Evolutionary conservation across 441 rosid species (phyloP), one percentile per base, ranked within the genome.

Genomic region (Oxalis stricta): DNA sequence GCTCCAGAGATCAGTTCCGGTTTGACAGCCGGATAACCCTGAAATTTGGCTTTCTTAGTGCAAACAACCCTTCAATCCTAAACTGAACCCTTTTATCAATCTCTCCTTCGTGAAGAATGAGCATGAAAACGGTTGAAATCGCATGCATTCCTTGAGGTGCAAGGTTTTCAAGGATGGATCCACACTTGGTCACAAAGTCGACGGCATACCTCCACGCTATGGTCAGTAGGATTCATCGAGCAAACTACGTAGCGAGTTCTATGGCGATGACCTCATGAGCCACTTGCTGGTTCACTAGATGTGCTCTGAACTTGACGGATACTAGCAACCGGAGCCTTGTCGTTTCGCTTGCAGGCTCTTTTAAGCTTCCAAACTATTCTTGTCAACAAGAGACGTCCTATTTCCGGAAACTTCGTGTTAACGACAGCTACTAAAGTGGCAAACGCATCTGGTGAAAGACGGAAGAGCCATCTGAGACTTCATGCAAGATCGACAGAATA

Each of bases 391-490:
- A 89, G 82, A 22, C 76, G 82, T 37, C 96, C 98, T 43, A 85
- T 94, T 60, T 80, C 86, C 2, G 94, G 92, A 54, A 89, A 82
- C 56, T 83, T 89, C 35, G 96, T 69, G 46, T 89, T 89, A 5
- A 80, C 78, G 50, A 89, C 85, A 45, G 98, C 81, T 5, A 65
- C 87, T 34, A 82, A 36, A 19, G 98, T 96, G n/a, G 94, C 71
- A 71, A 85, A 85, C 9, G 85, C 89, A 66, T 82, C n/a, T 78
- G 0, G 98, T 89, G 55, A 85, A 85, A n/a, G 76, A 76, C 1
- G 96, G 83, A 39, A 96, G 82, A 14, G 98, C 96, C 94, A 85
- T 82, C 45, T 89, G 98, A 16, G 98, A 85, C 55, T 89, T 89
- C 89, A 85, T 78, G 65, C 89, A 82, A 0, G 92, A 82, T 21